A percentile compares a stretch with the other conserved stretches of the same genome.
These are phyloP conservation scores for Albifimbria verrucaria DNA, from an alignment of 2,329 filamentous ascomycete species.

Conservation along the genomic window DNA sequence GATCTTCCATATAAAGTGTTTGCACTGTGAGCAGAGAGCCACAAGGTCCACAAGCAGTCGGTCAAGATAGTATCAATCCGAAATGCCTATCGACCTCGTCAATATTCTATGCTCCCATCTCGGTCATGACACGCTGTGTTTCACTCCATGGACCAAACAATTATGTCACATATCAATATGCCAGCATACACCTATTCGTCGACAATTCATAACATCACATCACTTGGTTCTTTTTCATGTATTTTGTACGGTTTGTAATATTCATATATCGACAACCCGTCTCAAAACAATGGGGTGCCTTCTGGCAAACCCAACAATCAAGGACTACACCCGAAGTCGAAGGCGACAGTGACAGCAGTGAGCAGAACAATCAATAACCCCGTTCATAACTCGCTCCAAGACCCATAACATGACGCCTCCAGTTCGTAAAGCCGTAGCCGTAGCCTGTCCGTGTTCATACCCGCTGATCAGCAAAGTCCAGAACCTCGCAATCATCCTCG, in stretches of 20 bases:
- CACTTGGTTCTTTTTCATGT: no score
- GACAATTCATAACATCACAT: no score
- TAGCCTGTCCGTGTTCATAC: conserved; percentile 38
- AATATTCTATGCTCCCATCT: no score
- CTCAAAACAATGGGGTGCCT: not conserved
- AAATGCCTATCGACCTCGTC: no score
- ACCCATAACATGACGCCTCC: conserved; percentile 5
- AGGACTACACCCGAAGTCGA: conserved; percentile 6
- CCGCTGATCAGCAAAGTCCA: conserved; percentile 78
- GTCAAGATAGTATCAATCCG: no score
- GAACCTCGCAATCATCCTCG: conserved; percentile 87
- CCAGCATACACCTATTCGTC: no score
- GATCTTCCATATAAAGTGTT: no score
- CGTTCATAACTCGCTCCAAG: conserved; percentile 11
- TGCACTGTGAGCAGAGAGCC: no score
- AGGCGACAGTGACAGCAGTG: not conserved
- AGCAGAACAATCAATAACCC: conserved; percentile 6
- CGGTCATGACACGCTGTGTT: no score
- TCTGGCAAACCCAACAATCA: conserved; percentile 15
- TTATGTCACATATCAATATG: no score
- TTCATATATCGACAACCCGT: not conserved
- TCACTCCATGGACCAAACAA: no score
- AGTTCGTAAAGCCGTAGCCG: not conserved
- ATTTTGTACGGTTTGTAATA: not conserved
- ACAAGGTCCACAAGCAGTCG: no score